Evolutionary conservation across 2,329 filamentous ascomycete genomes (phyloP).

Genomic region (Teratosphaeria nubilosa): DNA sequence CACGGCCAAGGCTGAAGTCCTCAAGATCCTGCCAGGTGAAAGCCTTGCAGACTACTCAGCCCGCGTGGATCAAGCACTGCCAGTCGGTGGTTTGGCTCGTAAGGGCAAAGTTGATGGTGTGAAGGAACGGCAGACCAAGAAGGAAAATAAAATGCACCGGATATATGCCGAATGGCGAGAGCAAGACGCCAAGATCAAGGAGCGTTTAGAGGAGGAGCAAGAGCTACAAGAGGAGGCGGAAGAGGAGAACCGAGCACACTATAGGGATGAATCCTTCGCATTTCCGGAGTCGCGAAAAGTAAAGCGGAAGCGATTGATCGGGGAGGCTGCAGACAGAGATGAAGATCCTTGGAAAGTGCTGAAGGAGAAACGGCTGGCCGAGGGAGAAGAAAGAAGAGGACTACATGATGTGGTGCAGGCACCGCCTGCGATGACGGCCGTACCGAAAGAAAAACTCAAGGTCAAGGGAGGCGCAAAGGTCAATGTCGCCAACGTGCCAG

Average conservation of each 20-base stretch:
- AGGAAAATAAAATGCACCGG: conserved; percentile 65
- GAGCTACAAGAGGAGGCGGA: conserved; percentile 56
- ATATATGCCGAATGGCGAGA: conserved; percentile 57
- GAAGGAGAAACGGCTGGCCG: conserved; percentile 54
- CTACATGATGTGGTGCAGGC: conserved; percentile 56
- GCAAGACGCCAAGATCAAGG: conserved; percentile 68
- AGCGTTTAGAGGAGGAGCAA: conserved; percentile 60
- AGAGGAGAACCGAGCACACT: conserved; percentile 51
- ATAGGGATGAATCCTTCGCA: conserved; percentile 49
- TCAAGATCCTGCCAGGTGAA: conserved; percentile 75
- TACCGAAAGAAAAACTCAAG: conserved; percentile 54
- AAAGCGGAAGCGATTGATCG: conserved; percentile 34
- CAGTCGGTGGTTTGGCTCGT: conserved; percentile 55
- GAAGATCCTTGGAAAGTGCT: conserved; percentile 71
- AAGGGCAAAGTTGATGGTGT: conserved; percentile 53
- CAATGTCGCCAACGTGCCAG: conserved; percentile 59
- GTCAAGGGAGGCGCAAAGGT: conserved; percentile 55
- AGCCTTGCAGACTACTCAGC: conserved; percentile 69
- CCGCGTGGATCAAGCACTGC: conserved; percentile 75
- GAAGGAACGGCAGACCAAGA: conserved; percentile 64
- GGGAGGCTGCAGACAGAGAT: conserved; percentile 29
- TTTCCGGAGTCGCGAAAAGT: conserved; percentile 39
- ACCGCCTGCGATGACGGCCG: conserved; percentile 61
- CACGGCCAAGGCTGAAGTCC: conserved; percentile 29
- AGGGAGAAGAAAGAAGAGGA: conserved; percentile 22